phyloP scores from a whole-genome alignment of 2,329 filamentous ascomycete genomes.

The Aureobasidium sp. region DNA sequence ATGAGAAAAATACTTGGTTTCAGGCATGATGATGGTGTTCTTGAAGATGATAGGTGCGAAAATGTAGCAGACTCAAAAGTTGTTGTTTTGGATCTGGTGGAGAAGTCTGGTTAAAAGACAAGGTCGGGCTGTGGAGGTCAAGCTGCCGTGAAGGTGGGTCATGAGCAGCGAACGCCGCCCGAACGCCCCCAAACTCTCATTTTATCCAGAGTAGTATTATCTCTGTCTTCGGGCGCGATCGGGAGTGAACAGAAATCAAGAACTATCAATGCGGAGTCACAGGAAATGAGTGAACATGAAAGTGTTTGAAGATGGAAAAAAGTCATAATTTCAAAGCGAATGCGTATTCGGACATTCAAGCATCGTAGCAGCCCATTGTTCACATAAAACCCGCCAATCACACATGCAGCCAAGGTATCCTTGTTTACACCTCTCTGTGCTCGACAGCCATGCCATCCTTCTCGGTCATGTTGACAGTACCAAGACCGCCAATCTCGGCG shows the following conservation, averaged over 20 bases:
- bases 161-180: not conserved
- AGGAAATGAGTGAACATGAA: not conserved
- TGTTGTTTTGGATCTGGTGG: not conserved
- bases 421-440: conserved; percentile 21
- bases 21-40: conserved; percentile 16
- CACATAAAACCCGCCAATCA: not conserved
- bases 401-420: not conserved
- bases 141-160: not conserved
- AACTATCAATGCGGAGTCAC: not conserved
- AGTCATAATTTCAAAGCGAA: conserved; percentile 1
- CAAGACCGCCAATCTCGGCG: conserved; percentile 23
- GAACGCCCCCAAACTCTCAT: not conserved
- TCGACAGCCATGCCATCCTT: conserved; percentile 19
- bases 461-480: conserved; percentile 21
- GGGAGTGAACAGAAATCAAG: not conserved
- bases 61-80: not conserved
- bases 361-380: conserved; percentile 2
- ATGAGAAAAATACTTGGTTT: conserved; percentile 24
- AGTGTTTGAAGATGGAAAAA: not conserved
- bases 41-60: not conserved
- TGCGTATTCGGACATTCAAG: not conserved
- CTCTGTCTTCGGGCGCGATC: not conserved
- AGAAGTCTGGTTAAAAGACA: conserved; percentile 3
- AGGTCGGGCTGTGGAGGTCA: not conserved
- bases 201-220: not conserved